Evolutionary conservation across 75 land plant genomes (phyloP).

Genomic region (Pinus taeda): DNA sequence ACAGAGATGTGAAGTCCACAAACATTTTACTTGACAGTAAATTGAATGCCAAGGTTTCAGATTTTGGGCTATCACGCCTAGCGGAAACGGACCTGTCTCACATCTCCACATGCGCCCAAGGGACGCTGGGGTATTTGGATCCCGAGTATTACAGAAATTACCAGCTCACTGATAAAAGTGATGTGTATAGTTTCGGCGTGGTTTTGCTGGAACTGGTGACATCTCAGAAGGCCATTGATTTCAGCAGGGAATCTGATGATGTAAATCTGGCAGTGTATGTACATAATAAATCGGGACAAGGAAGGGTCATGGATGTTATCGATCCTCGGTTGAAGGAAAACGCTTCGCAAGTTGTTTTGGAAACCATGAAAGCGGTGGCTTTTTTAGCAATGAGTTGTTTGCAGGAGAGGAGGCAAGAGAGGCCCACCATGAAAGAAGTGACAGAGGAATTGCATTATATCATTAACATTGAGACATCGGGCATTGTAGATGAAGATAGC

Average conservation of each 20-base stretch:
- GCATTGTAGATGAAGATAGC: too few relatives aligned
- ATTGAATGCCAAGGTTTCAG: conserved; percentile 52
- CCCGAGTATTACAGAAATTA: conserved; percentile 47
- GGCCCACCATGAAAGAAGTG: conserved; percentile 73
- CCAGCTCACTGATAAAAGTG: conserved; percentile 50
- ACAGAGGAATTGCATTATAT: conserved; percentile 57
- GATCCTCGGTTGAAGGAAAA: not conserved
- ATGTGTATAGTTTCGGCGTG: conserved; percentile 60
- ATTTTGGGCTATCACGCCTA: conserved; percentile 53
- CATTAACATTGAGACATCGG: not conserved
- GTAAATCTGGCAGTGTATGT: conserved; percentile 38
- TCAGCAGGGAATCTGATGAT: conserved; percentile 20
- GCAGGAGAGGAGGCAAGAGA: conserved; percentile 41
- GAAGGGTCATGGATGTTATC: not conserved
- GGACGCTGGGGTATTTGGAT: conserved; percentile 36
- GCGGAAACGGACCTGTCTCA: conserved; percentile 26
- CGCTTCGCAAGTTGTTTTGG: conserved; percentile 22
- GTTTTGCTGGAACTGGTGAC: conserved; percentile 49
- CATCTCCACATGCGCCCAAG: conserved; percentile 41
- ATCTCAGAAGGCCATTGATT: conserved; percentile 35
- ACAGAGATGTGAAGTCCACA: conserved; percentile 49
- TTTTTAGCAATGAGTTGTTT: conserved; percentile 50
- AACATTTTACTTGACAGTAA: conserved; percentile 42
- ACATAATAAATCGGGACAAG: not conserved
- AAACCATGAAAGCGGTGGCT: conserved; percentile 45